These are phyloP conservation scores for Cephaloascus fragrans DNA, from an alignment of 805 yeast species.

Conservation along the genomic window DNA sequence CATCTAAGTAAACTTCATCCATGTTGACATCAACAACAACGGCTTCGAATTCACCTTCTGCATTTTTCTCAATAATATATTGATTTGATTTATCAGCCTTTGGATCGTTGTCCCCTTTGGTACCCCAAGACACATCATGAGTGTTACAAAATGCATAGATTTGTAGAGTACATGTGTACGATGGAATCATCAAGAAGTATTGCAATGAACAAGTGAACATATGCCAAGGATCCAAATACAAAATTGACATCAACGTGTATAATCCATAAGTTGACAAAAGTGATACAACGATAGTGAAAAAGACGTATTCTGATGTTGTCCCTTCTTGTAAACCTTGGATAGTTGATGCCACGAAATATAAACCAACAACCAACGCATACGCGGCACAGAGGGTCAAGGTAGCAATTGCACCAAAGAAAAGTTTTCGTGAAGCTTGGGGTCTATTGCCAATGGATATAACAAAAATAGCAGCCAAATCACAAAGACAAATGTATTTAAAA, in stretches of 20 bases:
- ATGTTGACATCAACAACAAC: slow-evolving; percentile 79
- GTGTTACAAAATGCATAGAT: slow-evolving; percentile 97
- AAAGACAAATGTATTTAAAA: slow-evolving; percentile 76
- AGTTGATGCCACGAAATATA: slow-evolving; percentile 63
- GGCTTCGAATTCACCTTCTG: slow-evolving; percentile 68
- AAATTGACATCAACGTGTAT: slow-evolving; percentile 68
- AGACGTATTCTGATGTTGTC: slow-evolving; percentile 34
- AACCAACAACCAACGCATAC: slow-evolving; percentile 75
- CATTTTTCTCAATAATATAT: slow-evolving; percentile 73
- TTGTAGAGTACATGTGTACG: slow-evolving; percentile 86
- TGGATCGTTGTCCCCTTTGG: slow-evolving; percentile 83
- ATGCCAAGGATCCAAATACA: slow-evolving; percentile 96
- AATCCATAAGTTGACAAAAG: slow-evolving; percentile 87
- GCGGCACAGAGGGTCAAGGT: slow-evolving; percentile 69
- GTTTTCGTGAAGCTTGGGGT: slow-evolving; percentile 87
- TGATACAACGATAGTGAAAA: slow-evolving; percentile 75
- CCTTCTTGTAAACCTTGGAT: slow-evolving; percentile 29
- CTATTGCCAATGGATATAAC: slow-evolving; percentile 94
- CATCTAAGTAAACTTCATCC: slow-evolving; percentile 73
- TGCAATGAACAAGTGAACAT: slow-evolving; percentile 78
- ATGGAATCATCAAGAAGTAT: slow-evolving; percentile 82
- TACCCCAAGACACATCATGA: slow-evolving; percentile 99
- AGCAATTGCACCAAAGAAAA: slow-evolving; percentile 66
- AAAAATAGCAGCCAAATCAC: slow-evolving; percentile 79
- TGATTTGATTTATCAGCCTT: slow-evolving; percentile 59